Evolutionary conservation across 257 asterid species (phyloP), one percentile per base, ranked within the genome.

Genomic region (Coffea eugenioides): DNA sequence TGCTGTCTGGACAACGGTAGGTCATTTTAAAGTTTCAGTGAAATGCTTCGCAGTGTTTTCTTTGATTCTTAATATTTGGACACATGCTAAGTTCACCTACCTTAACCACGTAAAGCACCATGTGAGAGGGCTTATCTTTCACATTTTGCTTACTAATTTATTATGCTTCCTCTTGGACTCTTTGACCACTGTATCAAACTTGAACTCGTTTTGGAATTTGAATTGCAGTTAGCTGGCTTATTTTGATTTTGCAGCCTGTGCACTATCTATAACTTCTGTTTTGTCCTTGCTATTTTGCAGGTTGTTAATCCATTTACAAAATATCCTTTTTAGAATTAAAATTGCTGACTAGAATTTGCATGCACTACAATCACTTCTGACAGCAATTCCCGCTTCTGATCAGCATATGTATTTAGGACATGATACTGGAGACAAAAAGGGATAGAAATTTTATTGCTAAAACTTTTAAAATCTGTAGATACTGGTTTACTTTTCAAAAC

Each of bases 221-320:
- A 67, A 34, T 67, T 16, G 69, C 39, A 12, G 5, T 27, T 3
- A 61, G 67, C 67, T 61, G 41, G 7, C 41, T 9, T 39, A 18
- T 25, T 11, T 3, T 12, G 5, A 0, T 10, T n/a, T 10, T 61
- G 67, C 67, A 61, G 67, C 67, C 67, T 61, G 23, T 23, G 67
- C 67, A 21, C 31, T 62, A 9, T 48, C 6, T 39, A 31, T 85
- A 68, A 82, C 80, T 77, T 61, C 31, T 73, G 52, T 74, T 77
- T 51, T 74, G 59, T 62, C 1, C 45, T 64, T 82, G 64, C 76
- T 67, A 64, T 82, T 79, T 71, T 86, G 87, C 94, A 95, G 99
- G 96, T 96, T 0, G 97, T 96, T 78, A 96, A 96, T 86, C 99
- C 99, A 76, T 89, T 96, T 71, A 94, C 99, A 36, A 96, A 96